Percentiles rank a stretch among this genome's conserved stretches.
Evolutionary conservation across 345 rosid genomes (phyloP).

Genomic region (Syzygium jambos): DNA sequence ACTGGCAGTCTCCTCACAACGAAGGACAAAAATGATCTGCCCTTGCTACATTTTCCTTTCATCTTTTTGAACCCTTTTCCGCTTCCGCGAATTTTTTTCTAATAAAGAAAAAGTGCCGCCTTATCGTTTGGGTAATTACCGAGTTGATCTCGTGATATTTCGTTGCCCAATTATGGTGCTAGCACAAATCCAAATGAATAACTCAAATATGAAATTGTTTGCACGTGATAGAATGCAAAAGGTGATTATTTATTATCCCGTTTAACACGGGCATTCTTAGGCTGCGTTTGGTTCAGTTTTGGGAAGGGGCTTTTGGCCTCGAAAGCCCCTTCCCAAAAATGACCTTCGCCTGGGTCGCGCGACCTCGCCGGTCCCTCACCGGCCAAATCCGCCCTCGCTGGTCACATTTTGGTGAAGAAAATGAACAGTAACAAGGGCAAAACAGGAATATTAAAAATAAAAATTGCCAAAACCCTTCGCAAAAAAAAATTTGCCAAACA

Average conservation of each 20-base stretch:
- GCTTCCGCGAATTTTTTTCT: neutral
- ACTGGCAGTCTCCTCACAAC: neutral
- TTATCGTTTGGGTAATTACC: neutral
- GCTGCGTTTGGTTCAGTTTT: too few species aligned
- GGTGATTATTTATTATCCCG: fast-evolving
- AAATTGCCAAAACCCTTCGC: too few species aligned
- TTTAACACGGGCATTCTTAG: neutral
- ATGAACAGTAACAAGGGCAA: too few species aligned
- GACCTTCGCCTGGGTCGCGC: too few species aligned
- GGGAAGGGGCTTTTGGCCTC: too few species aligned
- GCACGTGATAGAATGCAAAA: fast-evolving
- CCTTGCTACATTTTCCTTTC: neutral
- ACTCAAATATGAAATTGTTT: neutral
- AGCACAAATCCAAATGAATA: neutral
- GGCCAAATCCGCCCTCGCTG: too few species aligned
- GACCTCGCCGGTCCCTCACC: too few species aligned
- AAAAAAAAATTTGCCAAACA: too few species aligned
- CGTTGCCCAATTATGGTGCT: neutral
- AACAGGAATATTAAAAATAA: too few species aligned
- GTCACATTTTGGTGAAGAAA: too few species aligned
- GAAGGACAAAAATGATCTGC: neutral
- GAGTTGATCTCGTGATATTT: neutral
- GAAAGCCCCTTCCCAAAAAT: too few species aligned
- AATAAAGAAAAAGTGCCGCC: neutral
- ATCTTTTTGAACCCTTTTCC: neutral